Percentiles rank a stretch among this genome's conserved stretches.
Evolutionary conservation across 2,329 filamentous ascomycete genomes (phyloP).

Genomic region (Penicillium sp.): DNA sequence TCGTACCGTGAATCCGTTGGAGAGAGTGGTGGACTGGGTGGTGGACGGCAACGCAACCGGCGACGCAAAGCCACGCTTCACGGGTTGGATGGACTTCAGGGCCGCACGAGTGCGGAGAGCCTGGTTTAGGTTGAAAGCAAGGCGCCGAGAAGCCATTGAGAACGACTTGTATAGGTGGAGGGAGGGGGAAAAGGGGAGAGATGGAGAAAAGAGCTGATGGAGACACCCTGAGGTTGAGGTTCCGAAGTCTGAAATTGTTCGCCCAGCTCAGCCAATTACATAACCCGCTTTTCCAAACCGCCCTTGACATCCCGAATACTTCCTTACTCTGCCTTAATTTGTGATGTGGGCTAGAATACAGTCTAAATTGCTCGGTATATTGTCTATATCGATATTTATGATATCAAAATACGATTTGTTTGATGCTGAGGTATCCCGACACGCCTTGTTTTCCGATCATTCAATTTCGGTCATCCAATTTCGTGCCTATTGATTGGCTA

Average conservation of each 20-base stretch:
- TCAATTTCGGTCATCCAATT: slow-evolving; percentile 10
- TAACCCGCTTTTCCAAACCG: slow-evolving; percentile 43
- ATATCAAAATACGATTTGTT: not conserved
- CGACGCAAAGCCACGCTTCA: slow-evolving; percentile 86
- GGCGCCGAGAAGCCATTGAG: slow-evolving; percentile 91
- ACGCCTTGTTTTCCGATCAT: not conserved
- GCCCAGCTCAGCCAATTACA: slow-evolving; percentile 44
- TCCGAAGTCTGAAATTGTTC: slow-evolving; percentile 48
- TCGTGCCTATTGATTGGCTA: slow-evolving; percentile 16
- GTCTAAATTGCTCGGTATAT: not conserved
- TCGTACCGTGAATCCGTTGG: slow-evolving; percentile 92
- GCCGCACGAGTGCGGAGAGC: slow-evolving; percentile 84
- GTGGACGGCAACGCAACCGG: slow-evolving; percentile 70
- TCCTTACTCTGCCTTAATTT: slow-evolving; percentile 19
- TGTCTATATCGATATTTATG: not conserved
- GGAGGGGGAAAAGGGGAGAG: slow-evolving; percentile 46
- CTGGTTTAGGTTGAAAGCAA: slow-evolving; percentile 91
- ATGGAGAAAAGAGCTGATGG: slow-evolving; percentile 46
- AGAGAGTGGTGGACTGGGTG: slow-evolving; percentile 93
- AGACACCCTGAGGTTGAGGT: slow-evolving; percentile 41
- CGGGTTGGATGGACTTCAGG: slow-evolving; percentile 71
- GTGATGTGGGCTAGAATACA: not conserved
- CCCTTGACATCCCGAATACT: slow-evolving; percentile 36
- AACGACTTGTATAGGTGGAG: slow-evolving; percentile 33
- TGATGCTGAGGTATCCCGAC: not conserved